These are phyloP conservation scores for Gossypium laxum DNA, from an alignment of 441 rosid genomes.

Conservation along the genomic window DNA sequence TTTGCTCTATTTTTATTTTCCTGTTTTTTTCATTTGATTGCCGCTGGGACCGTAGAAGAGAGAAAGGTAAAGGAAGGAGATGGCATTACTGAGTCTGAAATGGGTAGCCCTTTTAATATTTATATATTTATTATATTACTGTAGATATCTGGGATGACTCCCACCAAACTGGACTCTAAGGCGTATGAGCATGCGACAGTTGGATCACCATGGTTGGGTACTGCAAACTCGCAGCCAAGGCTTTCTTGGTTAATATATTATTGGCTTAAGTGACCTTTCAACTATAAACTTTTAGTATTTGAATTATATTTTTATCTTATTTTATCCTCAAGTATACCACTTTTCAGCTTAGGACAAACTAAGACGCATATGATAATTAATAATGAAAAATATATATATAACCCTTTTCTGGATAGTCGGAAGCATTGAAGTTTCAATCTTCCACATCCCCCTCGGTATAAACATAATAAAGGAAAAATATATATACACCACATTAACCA, in stretches of 20 bases:
- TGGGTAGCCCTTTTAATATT: background rate
- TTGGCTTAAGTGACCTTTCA: too few relatives aligned
- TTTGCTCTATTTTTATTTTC: background rate
- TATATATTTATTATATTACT: background rate
- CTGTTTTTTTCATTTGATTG: background rate
- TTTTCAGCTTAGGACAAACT: too few relatives aligned
- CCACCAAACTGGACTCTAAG: background rate
- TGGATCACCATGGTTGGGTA: too few relatives aligned
- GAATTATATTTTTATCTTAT: too few relatives aligned
- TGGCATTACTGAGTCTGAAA: background rate
- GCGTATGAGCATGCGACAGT: background rate
- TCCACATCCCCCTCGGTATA: background rate
- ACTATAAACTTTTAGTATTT: too few relatives aligned
- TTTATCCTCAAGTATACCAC: too few relatives aligned
- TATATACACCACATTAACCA: background rate
- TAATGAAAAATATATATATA: background rate
- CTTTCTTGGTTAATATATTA: too few relatives aligned
- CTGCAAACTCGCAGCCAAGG: too few relatives aligned
- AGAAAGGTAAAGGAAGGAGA: conserved; percentile 5
- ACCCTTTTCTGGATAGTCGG: background rate
- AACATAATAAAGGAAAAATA: too few relatives aligned
- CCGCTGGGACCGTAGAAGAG: background rate
- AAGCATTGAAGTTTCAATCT: background rate
- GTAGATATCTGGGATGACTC: background rate
- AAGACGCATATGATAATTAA: too few relatives aligned